Percentiles rank a stretch among this genome's conserved stretches.
Conservation (phyloP, 2,329 filamentous ascomycete genomes). For the Sclerotinia nivalis region DNA sequence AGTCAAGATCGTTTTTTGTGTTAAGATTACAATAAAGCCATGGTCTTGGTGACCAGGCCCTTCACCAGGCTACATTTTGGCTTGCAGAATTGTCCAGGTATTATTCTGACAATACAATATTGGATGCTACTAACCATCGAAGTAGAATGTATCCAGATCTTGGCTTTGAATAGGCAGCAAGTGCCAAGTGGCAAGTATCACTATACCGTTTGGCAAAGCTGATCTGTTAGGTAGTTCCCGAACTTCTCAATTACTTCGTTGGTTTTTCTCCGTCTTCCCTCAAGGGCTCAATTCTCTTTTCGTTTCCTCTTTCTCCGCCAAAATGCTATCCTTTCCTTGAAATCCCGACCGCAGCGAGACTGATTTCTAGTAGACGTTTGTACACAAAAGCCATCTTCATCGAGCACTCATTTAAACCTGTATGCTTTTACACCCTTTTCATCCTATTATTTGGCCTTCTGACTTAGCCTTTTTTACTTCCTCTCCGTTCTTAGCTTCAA, state of each 20-base stretch:
- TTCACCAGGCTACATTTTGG: neutral
- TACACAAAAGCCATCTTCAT: neutral
- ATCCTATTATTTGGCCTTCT: neutral
- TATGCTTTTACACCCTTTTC: neutral
- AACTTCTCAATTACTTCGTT: neutral
- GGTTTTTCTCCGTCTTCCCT: neutral
- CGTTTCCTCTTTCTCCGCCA: neutral
- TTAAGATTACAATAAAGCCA: neutral
- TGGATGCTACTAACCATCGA: neutral
- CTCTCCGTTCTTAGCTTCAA: neutral
- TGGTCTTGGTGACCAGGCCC: neutral
- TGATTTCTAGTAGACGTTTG: neutral
- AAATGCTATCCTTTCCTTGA: neutral
- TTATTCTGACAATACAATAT: neutral
- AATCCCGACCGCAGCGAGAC: neutral
- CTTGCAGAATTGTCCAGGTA: neutral
- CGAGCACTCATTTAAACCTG: neutral
- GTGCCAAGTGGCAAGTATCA: neutral
- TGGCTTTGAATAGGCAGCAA: neutral
- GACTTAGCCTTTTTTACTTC: neutral
- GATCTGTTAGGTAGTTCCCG: neutral
- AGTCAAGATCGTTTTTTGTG: neutral
- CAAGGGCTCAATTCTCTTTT: neutral
- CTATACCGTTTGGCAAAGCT: neutral
- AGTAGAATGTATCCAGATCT: neutral